phyloP scores from a whole-genome alignment of 2,329 filamentous ascomycete species.

The Gyromitra esculenta region DNA sequence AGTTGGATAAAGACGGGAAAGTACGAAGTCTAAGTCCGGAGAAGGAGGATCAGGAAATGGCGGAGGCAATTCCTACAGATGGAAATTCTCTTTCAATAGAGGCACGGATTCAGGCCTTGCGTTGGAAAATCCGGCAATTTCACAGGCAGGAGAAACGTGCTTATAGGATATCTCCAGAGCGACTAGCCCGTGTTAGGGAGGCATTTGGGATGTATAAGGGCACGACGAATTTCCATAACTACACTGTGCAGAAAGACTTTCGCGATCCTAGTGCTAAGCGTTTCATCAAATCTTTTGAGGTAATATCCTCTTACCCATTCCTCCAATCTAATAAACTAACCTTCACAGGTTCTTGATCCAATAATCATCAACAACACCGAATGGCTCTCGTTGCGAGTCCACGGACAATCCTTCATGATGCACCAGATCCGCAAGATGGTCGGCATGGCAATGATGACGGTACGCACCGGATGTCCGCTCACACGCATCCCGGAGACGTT shows the following conservation, averaged over 20 bases:
- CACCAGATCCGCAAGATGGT: slow-evolving; percentile 97
- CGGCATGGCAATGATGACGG: slow-evolving; percentile 84
- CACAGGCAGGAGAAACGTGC: slow-evolving; percentile 83
- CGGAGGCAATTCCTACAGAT: neutral
- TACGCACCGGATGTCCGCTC: slow-evolving; percentile 81
- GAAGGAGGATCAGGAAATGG: slow-evolving; percentile 13
- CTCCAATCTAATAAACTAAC: neutral
- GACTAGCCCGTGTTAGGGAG: slow-evolving; percentile 78
- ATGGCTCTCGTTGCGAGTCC: slow-evolving; percentile 94
- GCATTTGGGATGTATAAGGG: slow-evolving; percentile 80
- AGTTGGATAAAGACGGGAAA: slow-evolving; percentile 4
- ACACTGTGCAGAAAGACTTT: slow-evolving; percentile 87
- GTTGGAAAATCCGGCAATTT: slow-evolving; percentile 79
- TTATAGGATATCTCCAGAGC: slow-evolving; percentile 79
- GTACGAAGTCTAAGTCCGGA: slow-evolving; percentile 21
- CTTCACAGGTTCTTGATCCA: slow-evolving; percentile 65
- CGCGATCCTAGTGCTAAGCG: slow-evolving; percentile 86
- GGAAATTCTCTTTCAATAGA: slow-evolving; percentile 25
- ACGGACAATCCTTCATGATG: slow-evolving; percentile 99
- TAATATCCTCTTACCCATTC: slow-evolving; percentile 59
- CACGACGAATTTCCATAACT: slow-evolving; percentile 95
- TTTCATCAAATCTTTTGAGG: slow-evolving; percentile 89
- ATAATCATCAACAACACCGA: slow-evolving; percentile 90
- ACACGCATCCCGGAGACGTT: slow-evolving; percentile 79
- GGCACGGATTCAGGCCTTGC: slow-evolving; percentile 57